Evolutionary conservation across 2,329 filamentous ascomycete species (phyloP).

Genomic region (Colletotrichum liaoningense): DNA sequence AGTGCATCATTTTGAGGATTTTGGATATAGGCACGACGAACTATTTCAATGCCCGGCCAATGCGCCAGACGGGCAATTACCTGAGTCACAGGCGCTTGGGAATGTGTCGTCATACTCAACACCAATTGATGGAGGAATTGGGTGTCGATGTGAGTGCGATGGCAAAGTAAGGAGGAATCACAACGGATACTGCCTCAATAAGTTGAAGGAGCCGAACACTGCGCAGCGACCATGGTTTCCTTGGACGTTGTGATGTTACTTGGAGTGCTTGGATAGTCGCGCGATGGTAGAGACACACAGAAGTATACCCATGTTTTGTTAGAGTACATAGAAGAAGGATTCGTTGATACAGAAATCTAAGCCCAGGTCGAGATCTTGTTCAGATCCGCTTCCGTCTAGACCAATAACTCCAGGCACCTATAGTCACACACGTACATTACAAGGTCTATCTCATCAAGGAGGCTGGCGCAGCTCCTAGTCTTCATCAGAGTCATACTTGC

Average conservation of each 20-base stretch:
- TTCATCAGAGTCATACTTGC: slow-evolving; percentile 58
- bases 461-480: slow-evolving; percentile 12
- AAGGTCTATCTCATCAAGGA: slow-evolving; percentile 14
- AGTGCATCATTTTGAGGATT: slow-evolving; percentile 57
- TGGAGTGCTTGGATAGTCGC: neutral
- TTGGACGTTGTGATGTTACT: neutral
- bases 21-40: slow-evolving; percentile 54
- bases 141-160: neutral
- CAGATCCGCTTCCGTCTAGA: slow-evolving; percentile 12
- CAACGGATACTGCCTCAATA: neutral
- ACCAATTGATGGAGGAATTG: slow-evolving; percentile 43
- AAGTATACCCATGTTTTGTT: neutral
- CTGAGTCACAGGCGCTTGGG: slow-evolving; percentile 44
- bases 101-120: slow-evolving; percentile 40
- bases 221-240: neutral
- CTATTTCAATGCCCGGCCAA: slow-evolving; percentile 49
- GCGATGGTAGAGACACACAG: slow-evolving; percentile 23
- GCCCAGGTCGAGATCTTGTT: neutral
- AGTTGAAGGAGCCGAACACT: neutral
- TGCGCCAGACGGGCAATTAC: slow-evolving; percentile 49
- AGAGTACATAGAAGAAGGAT: neutral
- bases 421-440: slow-evolving; percentile 30
- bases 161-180: neutral
- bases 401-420: slow-evolving; percentile 25
- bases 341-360: neutral